Percentiles rank a stretch among this genome's conserved stretches.
phyloP scores from a whole-genome alignment of 805 yeast genomes.

The Candida alai region DNA sequence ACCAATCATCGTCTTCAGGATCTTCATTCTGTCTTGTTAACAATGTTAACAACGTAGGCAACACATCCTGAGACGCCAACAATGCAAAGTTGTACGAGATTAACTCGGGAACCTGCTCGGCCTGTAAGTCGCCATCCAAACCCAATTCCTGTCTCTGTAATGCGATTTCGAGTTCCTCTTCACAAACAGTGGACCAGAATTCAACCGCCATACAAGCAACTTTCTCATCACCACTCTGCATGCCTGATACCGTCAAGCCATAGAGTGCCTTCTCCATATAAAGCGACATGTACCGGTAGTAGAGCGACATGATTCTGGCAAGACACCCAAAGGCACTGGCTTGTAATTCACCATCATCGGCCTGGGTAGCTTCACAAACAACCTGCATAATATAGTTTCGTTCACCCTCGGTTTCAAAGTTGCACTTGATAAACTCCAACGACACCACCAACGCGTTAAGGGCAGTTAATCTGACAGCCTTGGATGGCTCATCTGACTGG shows the following conservation, averaged over 20 bases:
- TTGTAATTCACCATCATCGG: conserved; percentile 74
- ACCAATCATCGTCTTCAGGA: conserved; percentile 95
- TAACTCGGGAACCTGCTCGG: conserved; percentile 31
- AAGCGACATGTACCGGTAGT: conserved; percentile 84
- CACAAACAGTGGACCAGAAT: conserved; percentile 99
- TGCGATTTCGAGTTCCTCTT: conserved; percentile 84
- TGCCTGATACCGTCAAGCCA: conserved; percentile 84
- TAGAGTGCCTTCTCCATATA: conserved; percentile 97
- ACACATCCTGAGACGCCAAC: conserved; percentile 76
- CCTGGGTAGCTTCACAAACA: conserved; percentile 98
- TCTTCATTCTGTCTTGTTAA: conserved; percentile 89
- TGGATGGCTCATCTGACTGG: conserved; percentile 71
- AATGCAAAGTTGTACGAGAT: conserved; percentile 77
- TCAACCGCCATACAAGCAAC: conserved; percentile 98
- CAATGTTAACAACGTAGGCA: conserved; percentile 78
- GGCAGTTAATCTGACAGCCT: conserved; percentile 81
- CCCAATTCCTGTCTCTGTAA: conserved; percentile 62
- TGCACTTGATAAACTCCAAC: conserved; percentile 79
- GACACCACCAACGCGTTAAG: conserved; percentile 89
- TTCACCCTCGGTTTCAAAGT: conserved; percentile 91
- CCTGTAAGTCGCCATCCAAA: conserved; percentile 26
- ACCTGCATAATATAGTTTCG: conserved; percentile 97
- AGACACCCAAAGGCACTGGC: conserved; percentile 95
- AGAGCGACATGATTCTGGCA: conserved; percentile 84
- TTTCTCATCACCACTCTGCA: conserved; percentile 77